Base-by-base conservation (phyloP, 2,329 filamentous ascomycete genomes). In the Colletotrichum acutatum region DNA sequence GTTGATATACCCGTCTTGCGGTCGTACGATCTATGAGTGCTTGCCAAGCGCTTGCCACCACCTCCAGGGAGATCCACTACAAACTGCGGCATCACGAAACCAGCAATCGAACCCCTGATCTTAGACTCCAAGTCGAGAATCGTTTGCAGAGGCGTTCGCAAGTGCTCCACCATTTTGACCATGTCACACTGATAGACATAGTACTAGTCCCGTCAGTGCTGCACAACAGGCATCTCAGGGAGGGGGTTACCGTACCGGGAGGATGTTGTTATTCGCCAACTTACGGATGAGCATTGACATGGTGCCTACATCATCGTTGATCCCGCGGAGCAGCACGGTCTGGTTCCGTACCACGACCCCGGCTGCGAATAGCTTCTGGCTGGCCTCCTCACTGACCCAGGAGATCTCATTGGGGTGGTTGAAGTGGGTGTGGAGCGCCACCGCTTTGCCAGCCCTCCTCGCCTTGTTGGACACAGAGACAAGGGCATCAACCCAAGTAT, bases 171-270 rank as follows among this genome's bases (percentile, higher is more conserved):
- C 57, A 86, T 88, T 32, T 83, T 80, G 9, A 91, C 89, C 86
- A 92, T 89, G 78, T 92, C 90, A 59, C 88, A 88, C 77, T 91
- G 90, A 79, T 92, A 92, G 64, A 92, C 87, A 76, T 92, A 92
- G 79, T 92, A 92, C 86, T 90, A 75, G 24, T 22, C 22, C 28
- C 6, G 42, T 68, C 30, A 58, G 42, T 14, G 19, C 24, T 22
- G 26, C 5, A 28, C 30, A n/a, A n/a, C 16, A 37, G 24, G 2
- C 37, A 26, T 34, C 5, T 6, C 26, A 11, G 28, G 53, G 26
- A 26, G 19, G 37, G n/a, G 37, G 14, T 34, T 49, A 32, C 77
- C 86, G 75, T 78, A 90, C 88, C 6, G 90, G 90, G 62, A 86
- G 82, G 59, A 92, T 86, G 56, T 87, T 88, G 72, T 89, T 88